These are phyloP conservation scores for Suillus placidus DNA, from an alignment of 768 basidiomycete genomes.

Conservation along the genomic window DNA sequence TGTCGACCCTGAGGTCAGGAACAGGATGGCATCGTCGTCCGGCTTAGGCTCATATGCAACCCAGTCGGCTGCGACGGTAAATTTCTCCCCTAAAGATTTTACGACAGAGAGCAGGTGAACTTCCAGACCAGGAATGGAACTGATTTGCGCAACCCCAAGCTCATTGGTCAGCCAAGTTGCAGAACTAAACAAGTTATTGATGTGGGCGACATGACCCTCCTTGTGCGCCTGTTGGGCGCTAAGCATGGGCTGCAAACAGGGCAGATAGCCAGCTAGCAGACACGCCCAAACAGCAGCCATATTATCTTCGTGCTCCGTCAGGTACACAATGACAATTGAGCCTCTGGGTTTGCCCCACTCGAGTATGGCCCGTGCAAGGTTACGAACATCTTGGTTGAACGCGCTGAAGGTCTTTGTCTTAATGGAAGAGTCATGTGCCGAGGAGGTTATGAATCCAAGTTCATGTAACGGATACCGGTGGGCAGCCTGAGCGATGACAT, in stretches of 20 bases:
- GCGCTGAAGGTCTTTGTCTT: slow-evolving; percentile 26
- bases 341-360: slow-evolving; percentile 27
- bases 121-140: slow-evolving; percentile 27
- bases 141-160: slow-evolving; percentile 27
- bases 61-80: slow-evolving; percentile 16
- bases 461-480: slow-evolving; percentile 25
- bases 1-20: slow-evolving; percentile 47
- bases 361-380: slow-evolving; percentile 24
- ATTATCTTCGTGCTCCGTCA: slow-evolving; percentile 37
- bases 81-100: slow-evolving; percentile 15
- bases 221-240: slow-evolving; percentile 35
- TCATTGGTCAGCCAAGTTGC: slow-evolving; percentile 35
- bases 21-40: slow-evolving; percentile 35
- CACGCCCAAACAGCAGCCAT: slow-evolving; percentile 37
- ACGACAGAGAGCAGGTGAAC: slow-evolving; percentile 27
- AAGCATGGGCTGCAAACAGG: slow-evolving; percentile 34
- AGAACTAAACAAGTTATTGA: slow-evolving; percentile 31
- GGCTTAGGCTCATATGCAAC: slow-evolving; percentile 21
- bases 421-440: slow-evolving; percentile 32
- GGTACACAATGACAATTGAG: slow-evolving; percentile 29
- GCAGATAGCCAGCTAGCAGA: slow-evolving; percentile 32
- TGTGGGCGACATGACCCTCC: slow-evolving; percentile 30
- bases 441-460: slow-evolving; percentile 31
- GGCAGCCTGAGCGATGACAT: slow-evolving; percentile 26
- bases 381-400: slow-evolving; percentile 20